These are phyloP conservation scores for Agrocybe praecox DNA, from an alignment of 768 basidiomycete species.

Conservation along the genomic window DNA sequence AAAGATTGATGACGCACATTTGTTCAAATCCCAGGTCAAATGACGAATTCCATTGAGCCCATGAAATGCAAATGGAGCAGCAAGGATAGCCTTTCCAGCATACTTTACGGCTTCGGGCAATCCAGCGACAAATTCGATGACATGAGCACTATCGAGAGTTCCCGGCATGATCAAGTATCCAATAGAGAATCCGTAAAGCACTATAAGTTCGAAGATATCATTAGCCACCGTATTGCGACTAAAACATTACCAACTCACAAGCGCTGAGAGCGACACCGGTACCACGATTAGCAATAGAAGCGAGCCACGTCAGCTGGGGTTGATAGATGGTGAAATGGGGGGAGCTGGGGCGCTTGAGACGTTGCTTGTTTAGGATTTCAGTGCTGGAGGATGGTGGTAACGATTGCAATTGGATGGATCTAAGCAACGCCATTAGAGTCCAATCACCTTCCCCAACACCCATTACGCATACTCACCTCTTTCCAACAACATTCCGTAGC, in stretches of 20 bases:
- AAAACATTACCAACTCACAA: slow-evolving; percentile 50
- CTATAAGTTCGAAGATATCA: slow-evolving; percentile 35
- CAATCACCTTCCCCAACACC: background rate
- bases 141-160: slow-evolving; percentile 76
- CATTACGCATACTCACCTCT: slow-evolving; percentile 36
- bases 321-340: slow-evolving; percentile 98
- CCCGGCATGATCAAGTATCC: slow-evolving; percentile 84
- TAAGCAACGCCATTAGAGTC: slow-evolving; percentile 21
- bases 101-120: slow-evolving; percentile 81
- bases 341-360: slow-evolving; percentile 84
- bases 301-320: slow-evolving; percentile 89
- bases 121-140: slow-evolving; percentile 70
- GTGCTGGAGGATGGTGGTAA: slow-evolving; percentile 57
- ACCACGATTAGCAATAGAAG: slow-evolving; percentile 85
- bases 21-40: slow-evolving; percentile 85
- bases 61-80: slow-evolving; percentile 91
- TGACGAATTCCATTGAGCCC: slow-evolving; percentile 89
- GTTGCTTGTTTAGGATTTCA: slow-evolving; percentile 84
- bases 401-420: slow-evolving; percentile 66
- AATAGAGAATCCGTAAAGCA: slow-evolving; percentile 86
- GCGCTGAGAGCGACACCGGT: slow-evolving; percentile 81
- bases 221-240: background rate
- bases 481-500: slow-evolving; percentile 39
- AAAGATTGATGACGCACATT: slow-evolving; percentile 60
- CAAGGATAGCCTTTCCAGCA: slow-evolving; percentile 75